Evolutionary conservation across 306 rosid genomes (phyloP), one percentile per base, ranked within the genome.

Genomic region (Phaseolus lunatus): DNA sequence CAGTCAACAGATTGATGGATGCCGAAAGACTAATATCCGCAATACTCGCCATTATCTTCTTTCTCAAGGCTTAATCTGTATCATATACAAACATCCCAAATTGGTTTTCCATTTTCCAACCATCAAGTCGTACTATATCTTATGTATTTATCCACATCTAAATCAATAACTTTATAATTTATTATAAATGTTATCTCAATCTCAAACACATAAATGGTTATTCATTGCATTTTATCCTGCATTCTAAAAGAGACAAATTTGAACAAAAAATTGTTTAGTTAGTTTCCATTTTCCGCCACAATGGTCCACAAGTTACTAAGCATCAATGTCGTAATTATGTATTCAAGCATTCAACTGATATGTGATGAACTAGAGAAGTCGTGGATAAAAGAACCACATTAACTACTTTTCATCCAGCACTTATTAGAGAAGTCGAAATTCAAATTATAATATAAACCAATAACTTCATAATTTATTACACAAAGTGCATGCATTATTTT

Each of bases 11-110:
- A 81, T 94, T 94, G 70, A 94, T 88, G 75, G 88, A 83, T 57
- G 96, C 97, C 3, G 98, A 84, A 41, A 83, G 78, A 20, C 78
- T 5, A n/a, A 94, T 86, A 65, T 92, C 98, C 62, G 27, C 80
- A 16, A 94, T 43, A 77, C 44, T 84, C 16, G 98, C 98, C 97
- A 94, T 93, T 59, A 68, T 29, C 41, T 71, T 62, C 73, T 66
- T 77, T 77, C 68, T 83, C 71, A 77, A 63, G 43, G 52, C 77
- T 59, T 14, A 52, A 64, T 68, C 88, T 82, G 80, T 82, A 79
- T 62, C 84, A 73, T 13, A 41, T 13, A 19, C 22, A 45, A 71
- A 22, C 41, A 67, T 43, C 65, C 67, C 61, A 76, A 77, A 78
- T 11, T 48, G 61, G 39, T 15, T 29, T 24, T 50, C 50, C 33